Evolutionary conservation across 2,329 filamentous ascomycete genomes (phyloP).

Genomic region (Epichloe sp.): DNA sequence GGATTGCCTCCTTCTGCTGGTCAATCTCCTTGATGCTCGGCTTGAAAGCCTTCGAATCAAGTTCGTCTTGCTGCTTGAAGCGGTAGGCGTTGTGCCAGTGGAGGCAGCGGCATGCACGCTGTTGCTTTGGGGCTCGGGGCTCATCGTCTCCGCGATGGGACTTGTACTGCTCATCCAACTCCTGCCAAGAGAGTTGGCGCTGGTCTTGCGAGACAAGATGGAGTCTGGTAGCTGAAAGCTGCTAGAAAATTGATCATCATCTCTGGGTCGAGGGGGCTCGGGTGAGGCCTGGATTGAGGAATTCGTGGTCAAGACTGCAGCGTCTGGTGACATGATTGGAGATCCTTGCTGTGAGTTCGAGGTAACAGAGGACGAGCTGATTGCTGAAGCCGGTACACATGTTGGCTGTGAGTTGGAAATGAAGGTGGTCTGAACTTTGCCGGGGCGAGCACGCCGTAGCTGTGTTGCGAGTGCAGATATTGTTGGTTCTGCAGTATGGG

Average conservation of each 20-base stretch:
- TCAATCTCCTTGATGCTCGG: slow-evolving; percentile 55
- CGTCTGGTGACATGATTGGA: slow-evolving; percentile 43
- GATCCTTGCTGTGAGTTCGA: slow-evolving; percentile 43
- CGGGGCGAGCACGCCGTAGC: slow-evolving; percentile 30
- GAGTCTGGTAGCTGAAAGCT: slow-evolving; percentile 63
- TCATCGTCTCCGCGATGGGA: slow-evolving; percentile 33
- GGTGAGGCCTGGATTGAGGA: slow-evolving; percentile 56
- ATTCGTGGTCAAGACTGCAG: slow-evolving; percentile 39
- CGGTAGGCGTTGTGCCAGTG: slow-evolving; percentile 3
- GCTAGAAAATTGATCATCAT: slow-evolving; percentile 36
- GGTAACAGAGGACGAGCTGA: slow-evolving; percentile 42
- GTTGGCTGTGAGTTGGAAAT: slow-evolving; percentile 11
- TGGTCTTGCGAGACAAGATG: slow-evolving; percentile 46
- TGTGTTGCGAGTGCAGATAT: slow-evolving; percentile 30
- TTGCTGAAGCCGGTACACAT: slow-evolving; percentile 34
- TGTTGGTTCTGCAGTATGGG: slow-evolving; percentile 18
- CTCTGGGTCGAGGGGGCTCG: slow-evolving; percentile 43
- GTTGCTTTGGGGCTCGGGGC: slow-evolving; percentile 10
- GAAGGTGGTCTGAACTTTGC: slow-evolving; percentile 34
- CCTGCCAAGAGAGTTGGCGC: slow-evolving; percentile 51
- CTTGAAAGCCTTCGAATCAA: slow-evolving; percentile 80
- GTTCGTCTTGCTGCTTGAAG: slow-evolving; percentile 21
- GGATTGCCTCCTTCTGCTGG: slow-evolving; percentile 58
- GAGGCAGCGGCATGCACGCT: slow-evolving; percentile 3
- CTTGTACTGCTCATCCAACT: slow-evolving; percentile 42